Conservation (phyloP, 2,329 filamentous ascomycete species). For the Dendrostoma leiphaemia region DNA sequence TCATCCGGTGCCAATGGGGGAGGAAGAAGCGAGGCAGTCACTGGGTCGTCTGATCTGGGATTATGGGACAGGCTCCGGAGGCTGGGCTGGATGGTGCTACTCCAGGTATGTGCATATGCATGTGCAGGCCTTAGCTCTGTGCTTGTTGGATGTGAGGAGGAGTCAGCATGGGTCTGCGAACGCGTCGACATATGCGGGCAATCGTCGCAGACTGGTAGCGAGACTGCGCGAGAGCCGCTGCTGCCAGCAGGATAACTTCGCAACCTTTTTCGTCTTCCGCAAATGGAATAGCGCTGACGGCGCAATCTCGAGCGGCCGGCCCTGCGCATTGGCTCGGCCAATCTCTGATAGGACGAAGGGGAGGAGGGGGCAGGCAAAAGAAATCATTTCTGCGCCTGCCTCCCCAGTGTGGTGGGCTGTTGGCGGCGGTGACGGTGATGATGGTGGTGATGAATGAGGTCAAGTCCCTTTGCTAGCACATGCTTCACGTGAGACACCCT, state of each 20-base stretch:
- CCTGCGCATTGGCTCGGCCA: background rate
- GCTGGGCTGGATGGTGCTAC: background rate
- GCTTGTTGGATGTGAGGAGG: too few relatives aligned
- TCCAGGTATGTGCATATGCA: too few relatives aligned
- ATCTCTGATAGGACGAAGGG: background rate
- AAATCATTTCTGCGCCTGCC: too few relatives aligned
- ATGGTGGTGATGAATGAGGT: too few relatives aligned
- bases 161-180: too few relatives aligned
- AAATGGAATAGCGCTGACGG: background rate
- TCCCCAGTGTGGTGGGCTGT: too few relatives aligned
- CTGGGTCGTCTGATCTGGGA: background rate
- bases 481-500: too few relatives aligned
- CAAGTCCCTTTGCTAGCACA: too few relatives aligned
- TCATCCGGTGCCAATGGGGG: background rate
- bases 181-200: conserved; percentile 1
- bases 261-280: too few relatives aligned
- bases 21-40: background rate
- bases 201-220: background rate
- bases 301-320: background rate
- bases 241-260: background rate
- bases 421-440: too few relatives aligned
- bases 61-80: background rate
- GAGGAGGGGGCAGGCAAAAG: too few relatives aligned
- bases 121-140: too few relatives aligned
- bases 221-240: background rate